A percentile compares a stretch with the other conserved stretches of the same genome.
Conservation (phyloP, 192 early-diverging fungal species). For the Neocallimastix lanati region DNA sequence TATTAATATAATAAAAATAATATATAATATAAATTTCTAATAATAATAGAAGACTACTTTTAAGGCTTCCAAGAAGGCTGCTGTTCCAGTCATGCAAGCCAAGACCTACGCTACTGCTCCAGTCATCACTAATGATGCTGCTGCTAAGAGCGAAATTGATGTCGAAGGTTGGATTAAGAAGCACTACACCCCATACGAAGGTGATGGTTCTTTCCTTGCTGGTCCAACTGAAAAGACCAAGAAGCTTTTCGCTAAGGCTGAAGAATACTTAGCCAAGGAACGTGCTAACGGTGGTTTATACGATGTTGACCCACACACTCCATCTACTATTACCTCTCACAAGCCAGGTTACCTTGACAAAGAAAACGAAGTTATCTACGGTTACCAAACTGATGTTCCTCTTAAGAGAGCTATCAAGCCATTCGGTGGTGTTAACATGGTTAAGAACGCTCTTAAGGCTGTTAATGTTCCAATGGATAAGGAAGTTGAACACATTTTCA, state of each 20-base stretch:
- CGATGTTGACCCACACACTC: constrained; percentile 7
- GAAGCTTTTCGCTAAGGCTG: background rate
- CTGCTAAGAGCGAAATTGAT: background rate
- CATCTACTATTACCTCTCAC: constrained; percentile 5
- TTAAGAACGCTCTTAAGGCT: constrained; percentile 6
- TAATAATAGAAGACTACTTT: background rate
- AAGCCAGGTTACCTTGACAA: constrained; percentile 9
- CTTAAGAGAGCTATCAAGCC: constrained; percentile 10
- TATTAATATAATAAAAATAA: background rate
- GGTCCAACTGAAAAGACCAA: background rate
- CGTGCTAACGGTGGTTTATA: background rate
- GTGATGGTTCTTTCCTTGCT: background rate
- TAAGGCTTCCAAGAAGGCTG: background rate
- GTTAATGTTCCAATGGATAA: constrained; percentile 5
- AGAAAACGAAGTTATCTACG: constrained; percentile 9
- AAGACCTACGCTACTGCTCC: background rate
- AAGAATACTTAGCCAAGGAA: background rate
- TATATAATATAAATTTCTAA: background rate
- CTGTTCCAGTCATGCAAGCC: background rate
- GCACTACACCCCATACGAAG: background rate
- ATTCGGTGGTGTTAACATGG: constrained; percentile 8
- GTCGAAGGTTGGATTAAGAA: background rate
- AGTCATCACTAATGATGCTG: background rate
- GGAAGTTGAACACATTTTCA: constrained; percentile 3
- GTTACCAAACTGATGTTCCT: constrained; percentile 10